phyloP scores from a whole-genome alignment of 2,329 filamentous ascomycete species.

The Acrocalymma vagum region DNA sequence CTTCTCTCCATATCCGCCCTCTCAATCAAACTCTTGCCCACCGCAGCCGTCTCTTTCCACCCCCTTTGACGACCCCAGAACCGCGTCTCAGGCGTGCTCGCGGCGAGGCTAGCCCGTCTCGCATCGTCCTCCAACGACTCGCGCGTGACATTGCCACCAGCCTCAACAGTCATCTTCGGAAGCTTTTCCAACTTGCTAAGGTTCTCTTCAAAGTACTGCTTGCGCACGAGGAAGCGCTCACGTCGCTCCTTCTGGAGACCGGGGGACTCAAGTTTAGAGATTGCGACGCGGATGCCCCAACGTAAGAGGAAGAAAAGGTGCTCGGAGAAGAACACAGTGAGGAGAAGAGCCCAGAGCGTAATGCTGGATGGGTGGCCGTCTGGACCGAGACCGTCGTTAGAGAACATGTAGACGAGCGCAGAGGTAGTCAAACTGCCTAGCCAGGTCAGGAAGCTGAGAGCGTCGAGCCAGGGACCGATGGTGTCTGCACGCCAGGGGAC shows the following conservation, averaged over 20 bases:
- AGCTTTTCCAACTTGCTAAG: constrained; percentile 63
- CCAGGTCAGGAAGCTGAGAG: constrained; percentile 91
- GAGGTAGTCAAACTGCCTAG: constrained; percentile 87
- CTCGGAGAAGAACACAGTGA: constrained; percentile 85
- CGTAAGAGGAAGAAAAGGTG: constrained; percentile 87
- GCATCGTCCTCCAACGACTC: constrained; percentile 69
- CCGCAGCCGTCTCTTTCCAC: constrained; percentile 59
- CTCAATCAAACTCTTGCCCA: constrained; percentile 62
- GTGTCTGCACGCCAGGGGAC: constrained; percentile 90
- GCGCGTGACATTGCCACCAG: constrained; percentile 68
- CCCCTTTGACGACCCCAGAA: constrained; percentile 63
- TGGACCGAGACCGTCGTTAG: constrained; percentile 70
- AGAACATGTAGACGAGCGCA: constrained; percentile 90
- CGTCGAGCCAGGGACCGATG: constrained; percentile 91
- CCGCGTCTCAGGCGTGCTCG: constrained; percentile 53
- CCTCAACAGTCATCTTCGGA: constrained; percentile 50
- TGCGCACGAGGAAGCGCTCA: constrained; percentile 82
- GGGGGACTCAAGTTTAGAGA: constrained; percentile 84
- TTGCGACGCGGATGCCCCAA: constrained; percentile 73
- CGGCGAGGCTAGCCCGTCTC: constrained; percentile 48
- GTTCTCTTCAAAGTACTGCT: constrained; percentile 78
- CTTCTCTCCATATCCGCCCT: constrained; percentile 34
- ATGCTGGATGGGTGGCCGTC: constrained; percentile 75
- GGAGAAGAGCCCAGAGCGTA: constrained; percentile 79
- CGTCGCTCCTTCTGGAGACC: constrained; percentile 85